Conservation (phyloP, 2,329 filamentous ascomycete genomes). For the Tolypocladium amazonense region DNA sequence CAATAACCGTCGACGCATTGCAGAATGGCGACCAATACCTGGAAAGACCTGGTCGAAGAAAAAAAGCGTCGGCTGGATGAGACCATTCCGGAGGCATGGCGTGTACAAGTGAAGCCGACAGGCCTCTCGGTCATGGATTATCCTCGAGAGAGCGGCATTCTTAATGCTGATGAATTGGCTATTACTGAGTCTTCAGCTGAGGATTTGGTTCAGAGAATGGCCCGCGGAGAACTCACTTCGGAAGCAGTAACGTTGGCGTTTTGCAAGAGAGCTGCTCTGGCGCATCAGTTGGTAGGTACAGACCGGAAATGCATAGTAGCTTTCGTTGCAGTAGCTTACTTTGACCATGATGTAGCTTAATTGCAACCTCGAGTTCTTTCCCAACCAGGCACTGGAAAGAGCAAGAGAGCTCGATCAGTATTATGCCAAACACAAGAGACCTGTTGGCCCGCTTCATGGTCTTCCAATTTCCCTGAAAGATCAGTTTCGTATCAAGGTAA, state of each 20-base stretch:
- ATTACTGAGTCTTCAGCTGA: constrained; percentile 42
- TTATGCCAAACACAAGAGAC: constrained; percentile 24
- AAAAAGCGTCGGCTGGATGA: constrained; percentile 6
- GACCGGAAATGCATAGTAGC: constrained; percentile 1
- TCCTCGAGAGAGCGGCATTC: constrained; percentile 26
- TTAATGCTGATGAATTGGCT: constrained; percentile 36
- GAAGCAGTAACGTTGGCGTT: constrained; percentile 26
- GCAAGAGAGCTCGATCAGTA: constrained; percentile 37
- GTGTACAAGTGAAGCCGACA: neutral
- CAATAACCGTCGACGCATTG: too few relatives aligned
- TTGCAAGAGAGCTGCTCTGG: constrained; percentile 36
- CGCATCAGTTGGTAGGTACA: constrained; percentile 40
- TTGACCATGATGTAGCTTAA: neutral
- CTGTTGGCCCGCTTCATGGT: constrained; percentile 50
- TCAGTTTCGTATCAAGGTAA: constrained; percentile 25
- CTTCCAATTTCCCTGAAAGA: constrained; percentile 44
- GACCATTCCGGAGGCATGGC: constrained; percentile 5
- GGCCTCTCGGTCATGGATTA: constrained; percentile 2
- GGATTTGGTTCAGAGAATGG: constrained; percentile 23
- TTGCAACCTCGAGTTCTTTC: constrained; percentile 29
- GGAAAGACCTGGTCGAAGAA: constrained; percentile 3
- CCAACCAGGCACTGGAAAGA: constrained; percentile 30
- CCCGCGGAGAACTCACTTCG: constrained; percentile 16
- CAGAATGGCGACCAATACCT: neutral
- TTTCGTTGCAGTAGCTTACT: neutral